Evolutionary conservation across 345 rosid genomes (phyloP), one percentile per base, ranked within the genome.

Genomic region (Rhodamnia rubescens): DNA sequence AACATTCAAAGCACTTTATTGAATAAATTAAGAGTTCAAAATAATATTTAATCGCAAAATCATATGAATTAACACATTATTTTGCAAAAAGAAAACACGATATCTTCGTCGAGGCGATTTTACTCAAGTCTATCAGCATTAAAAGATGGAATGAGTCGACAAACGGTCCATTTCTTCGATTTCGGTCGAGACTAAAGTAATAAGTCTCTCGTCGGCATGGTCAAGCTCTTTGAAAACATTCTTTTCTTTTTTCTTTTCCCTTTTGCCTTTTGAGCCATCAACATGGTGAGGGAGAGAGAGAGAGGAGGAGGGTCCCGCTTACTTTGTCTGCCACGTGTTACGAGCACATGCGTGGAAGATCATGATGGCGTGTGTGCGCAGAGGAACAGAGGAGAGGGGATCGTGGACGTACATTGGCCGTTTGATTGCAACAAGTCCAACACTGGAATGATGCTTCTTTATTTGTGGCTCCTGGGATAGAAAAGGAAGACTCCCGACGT

Each of bases 1-100:
- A 10, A 2, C 9, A 49, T 49, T 49, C 12, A 9, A 0, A 8
- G 12, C n/a, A 2, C 2, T 3, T 1, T 10, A 10, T 49, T 49
- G 12, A 49, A 9, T 9, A 9, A 2, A 49, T 49, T 9, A 49
- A 49, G 8, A 49, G 3, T 49, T 9, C 2, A 10, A 10, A 10
- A 49, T 10, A 11, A 10, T 3, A 10, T 49, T 9, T 3, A 9
- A 49, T 1, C 10, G 1, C 13, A 32, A 69, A 22, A 69, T 2
- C 78, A 21, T 69, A 69, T 1, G 6, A 32, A 69, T 69, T 4
- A 18, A 21, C 78, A 16, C 1, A 6, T 32, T 32, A 32, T 64
- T 16, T 7, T 12, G 12, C 22, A 7, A 29, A 64, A 29, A 16
- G 2, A 5, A 20, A 16, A 11, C 11, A 20, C 42, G 24, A 18